Percentiles rank a stretch among this genome's conserved stretches.
phyloP scores from a whole-genome alignment of 192 early-diverging fungal genomes.

The Thamnidium elegans region DNA sequence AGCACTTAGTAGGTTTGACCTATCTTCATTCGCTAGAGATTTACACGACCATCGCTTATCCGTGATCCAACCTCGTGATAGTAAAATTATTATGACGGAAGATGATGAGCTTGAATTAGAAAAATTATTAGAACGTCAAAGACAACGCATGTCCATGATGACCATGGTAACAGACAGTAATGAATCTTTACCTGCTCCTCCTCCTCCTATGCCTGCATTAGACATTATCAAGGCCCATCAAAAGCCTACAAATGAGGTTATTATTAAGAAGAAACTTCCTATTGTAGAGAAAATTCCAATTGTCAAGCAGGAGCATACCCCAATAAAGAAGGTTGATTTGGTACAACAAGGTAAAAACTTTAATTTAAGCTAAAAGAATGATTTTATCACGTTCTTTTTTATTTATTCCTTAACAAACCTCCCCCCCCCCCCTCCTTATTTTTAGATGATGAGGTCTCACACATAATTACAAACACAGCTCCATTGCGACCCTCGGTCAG shows the following conservation, averaged over 20 bases:
- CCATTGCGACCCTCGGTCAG: not conserved
- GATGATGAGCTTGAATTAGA: constrained; percentile 26
- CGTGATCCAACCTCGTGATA: constrained; percentile 20
- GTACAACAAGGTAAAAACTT: not conserved
- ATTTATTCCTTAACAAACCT: not conserved
- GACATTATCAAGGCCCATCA: not conserved
- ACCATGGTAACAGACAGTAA: not conserved
- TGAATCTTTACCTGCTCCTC: not conserved
- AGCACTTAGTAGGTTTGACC: constrained; percentile 15
- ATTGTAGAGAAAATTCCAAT: not conserved
- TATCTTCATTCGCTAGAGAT: constrained; percentile 24
- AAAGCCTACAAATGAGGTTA: not conserved
- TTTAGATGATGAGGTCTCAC: not conserved
- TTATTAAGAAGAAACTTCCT: not conserved
- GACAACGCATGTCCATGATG: constrained; percentile 7
- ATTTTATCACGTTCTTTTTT: not conserved
- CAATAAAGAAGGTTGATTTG: not conserved
- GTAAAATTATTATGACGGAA: constrained; percentile 20
- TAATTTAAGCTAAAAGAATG: not conserved
- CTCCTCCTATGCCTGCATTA: constrained; percentile 8
- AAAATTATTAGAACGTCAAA: constrained; percentile 16
- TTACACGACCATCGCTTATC: constrained; percentile 29
- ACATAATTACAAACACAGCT: constrained; percentile 5
- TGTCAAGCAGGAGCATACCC: not conserved
- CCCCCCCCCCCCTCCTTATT: not conserved